phyloP scores from a whole-genome alignment of 148 eudicot genomes.

The Camellia sinensis region DNA sequence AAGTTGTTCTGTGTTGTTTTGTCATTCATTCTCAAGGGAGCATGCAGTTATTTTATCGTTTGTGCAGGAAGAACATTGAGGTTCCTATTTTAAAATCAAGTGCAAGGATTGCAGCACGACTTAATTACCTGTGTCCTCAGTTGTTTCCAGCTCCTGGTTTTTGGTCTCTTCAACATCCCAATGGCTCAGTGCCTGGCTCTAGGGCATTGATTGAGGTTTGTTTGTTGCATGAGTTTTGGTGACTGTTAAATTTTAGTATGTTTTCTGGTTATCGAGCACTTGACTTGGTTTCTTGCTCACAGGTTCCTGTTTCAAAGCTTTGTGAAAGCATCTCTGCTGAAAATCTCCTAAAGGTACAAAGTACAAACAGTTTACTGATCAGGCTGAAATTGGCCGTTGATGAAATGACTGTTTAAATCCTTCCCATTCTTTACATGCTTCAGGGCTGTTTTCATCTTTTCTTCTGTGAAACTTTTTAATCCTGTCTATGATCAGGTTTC shows the following conservation, averaged over 20 bases:
- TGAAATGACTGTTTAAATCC: not conserved
- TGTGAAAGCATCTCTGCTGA: constrained; percentile 54
- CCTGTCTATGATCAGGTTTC: not conserved
- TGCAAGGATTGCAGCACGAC: constrained; percentile 83
- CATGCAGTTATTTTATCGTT: constrained; percentile 10
- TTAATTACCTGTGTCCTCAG: constrained; percentile 82
- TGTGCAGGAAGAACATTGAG: constrained; percentile 68
- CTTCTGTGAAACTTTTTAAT: not conserved
- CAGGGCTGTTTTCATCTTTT: not conserved
- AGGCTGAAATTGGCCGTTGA: not conserved
- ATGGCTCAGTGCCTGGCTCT: constrained; percentile 21
- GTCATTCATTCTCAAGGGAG: constrained; percentile 1
- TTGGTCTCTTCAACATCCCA: constrained; percentile 50
- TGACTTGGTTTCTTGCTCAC: constrained; percentile 30
- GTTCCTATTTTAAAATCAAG: constrained; percentile 79
- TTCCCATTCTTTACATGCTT: not conserved
- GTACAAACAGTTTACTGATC: constrained; percentile 31
- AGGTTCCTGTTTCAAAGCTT: constrained; percentile 37
- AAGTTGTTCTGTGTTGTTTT: not conserved
- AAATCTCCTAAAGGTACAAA: constrained; percentile 87
- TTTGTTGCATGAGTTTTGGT: constrained; percentile 9
- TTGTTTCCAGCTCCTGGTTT: constrained; percentile 93
- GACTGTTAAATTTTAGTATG: constrained; percentile 7
- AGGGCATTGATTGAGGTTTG: constrained; percentile 47
- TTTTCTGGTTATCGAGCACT: constrained; percentile 10